Evolutionary conservation across 225 moss, liverwort and hornwort species (phyloP).

Genomic region (Ulota crispa): DNA sequence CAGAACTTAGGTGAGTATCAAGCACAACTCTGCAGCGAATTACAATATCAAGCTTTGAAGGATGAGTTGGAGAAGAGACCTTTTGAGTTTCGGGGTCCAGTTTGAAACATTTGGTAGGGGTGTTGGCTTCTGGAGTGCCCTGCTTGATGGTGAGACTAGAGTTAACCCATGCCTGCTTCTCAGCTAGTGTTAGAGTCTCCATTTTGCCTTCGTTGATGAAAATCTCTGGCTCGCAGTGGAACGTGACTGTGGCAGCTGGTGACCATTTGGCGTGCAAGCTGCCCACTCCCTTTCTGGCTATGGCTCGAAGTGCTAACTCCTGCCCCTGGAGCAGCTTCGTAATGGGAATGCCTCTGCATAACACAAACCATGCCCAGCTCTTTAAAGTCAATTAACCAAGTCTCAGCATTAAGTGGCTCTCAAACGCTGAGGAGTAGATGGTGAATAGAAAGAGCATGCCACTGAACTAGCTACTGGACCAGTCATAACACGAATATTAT

Average conservation of each 20-base stretch:
- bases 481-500: not conserved
- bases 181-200: conserved; percentile 50
- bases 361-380: not conserved
- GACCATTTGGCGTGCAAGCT: conserved; percentile 88
- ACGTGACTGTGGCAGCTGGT: conserved; percentile 70
- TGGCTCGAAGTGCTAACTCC: conserved; percentile 65
- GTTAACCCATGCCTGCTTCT: conserved; percentile 79
- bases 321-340: conserved; percentile 75
- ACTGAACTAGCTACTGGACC: not conserved
- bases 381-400: no score
- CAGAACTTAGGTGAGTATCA: not conserved
- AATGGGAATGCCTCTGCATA: conserved; percentile 55
- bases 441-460: not conserved
- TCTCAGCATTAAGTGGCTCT: not conserved
- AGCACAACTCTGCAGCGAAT: not conserved
- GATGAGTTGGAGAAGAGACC: conserved; percentile 16
- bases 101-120: conserved; percentile 68
- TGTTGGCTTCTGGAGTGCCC: not conserved
- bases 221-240: conserved; percentile 76
- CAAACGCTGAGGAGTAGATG: not conserved
- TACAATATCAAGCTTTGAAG: not conserved
- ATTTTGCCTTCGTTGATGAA: conserved; percentile 61
- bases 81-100: conserved; percentile 62
- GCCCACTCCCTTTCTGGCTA: conserved; percentile 78
- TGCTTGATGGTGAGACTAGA: conserved; percentile 33